Percentiles rank a stretch among this genome's conserved stretches.
These are phyloP conservation scores for Scutellaria baicalensis DNA, from an alignment of 257 asterid species.

Conservation along the genomic window DNA sequence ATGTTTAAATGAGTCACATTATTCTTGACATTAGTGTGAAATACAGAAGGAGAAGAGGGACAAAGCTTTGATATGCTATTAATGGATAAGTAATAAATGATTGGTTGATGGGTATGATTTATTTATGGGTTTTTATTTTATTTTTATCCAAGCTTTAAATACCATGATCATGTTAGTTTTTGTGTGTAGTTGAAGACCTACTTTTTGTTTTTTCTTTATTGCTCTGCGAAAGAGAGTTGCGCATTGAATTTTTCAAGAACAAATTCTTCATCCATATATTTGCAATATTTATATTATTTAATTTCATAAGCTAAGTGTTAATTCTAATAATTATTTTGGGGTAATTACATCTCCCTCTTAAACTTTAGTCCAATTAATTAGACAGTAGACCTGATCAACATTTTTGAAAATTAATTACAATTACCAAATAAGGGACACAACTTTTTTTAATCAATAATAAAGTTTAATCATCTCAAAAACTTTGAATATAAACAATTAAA, in stretches of 20 bases:
- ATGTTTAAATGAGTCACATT: too few species aligned
- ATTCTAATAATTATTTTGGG: too few species aligned
- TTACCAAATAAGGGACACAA: neutral
- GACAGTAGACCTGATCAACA: too few species aligned
- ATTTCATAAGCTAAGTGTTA: too few species aligned
- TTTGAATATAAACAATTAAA: neutral
- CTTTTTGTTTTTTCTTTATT: neutral
- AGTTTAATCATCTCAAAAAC: neutral
- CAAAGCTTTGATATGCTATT: too few species aligned
- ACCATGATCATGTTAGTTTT: conserved; percentile 11
- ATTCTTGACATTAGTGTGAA: too few species aligned
- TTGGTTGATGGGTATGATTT: conserved; percentile 16
- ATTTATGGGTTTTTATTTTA: conserved; percentile 19
- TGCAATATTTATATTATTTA: too few species aligned
- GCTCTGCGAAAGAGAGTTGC: conserved; percentile 17
- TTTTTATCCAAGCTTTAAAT: conserved; percentile 19
- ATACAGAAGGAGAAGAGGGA: too few species aligned
- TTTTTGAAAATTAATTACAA: neutral
- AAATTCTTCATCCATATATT: too few species aligned
- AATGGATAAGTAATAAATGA: conserved; percentile 5
- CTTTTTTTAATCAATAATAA: neutral
- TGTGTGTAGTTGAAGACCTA: conserved; percentile 23
- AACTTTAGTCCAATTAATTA: too few species aligned
- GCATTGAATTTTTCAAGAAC: conserved; percentile 20
- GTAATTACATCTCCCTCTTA: too few species aligned